A percentile compares a stretch with the other conserved stretches of the same genome.
Conservation (phyloP, 306 rosid species). For the Vigna reflexopilosa region DNA sequence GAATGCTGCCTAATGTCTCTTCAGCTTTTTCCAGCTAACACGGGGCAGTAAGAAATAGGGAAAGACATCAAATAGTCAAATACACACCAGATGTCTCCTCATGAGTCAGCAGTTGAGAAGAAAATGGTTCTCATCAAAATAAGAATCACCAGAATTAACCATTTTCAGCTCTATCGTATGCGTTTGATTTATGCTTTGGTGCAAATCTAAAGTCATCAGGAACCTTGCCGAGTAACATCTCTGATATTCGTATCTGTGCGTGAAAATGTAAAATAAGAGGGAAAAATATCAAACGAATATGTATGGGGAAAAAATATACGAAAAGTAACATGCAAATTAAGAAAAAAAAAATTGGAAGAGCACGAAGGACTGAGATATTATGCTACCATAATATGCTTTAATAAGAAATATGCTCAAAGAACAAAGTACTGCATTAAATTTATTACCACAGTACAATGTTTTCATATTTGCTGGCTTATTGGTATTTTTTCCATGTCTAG, state of each 20-base stretch:
- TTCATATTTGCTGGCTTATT: neutral
- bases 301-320: neutral
- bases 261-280: slow-evolving; percentile 12
- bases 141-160: slow-evolving; percentile 54
- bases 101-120: slow-evolving; percentile 8
- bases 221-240: slow-evolving; percentile 93
- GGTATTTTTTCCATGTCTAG: neutral
- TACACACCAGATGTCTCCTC: neutral
- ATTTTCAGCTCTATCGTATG: slow-evolving; percentile 90
- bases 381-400: neutral
- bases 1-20: slow-evolving; percentile 14
- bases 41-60: too few species aligned
- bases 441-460: slow-evolving; percentile 18
- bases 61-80: too few species aligned
- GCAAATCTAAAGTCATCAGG: slow-evolving; percentile 78
- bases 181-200: slow-evolving; percentile 93
- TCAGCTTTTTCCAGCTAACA: slow-evolving; percentile 22
- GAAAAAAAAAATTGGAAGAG: neutral
- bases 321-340: slow-evolving; percentile 9
- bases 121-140: slow-evolving; percentile 26
- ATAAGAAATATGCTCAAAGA: slow-evolving; percentile 13
- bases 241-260: slow-evolving; percentile 82
- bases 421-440: neutral
- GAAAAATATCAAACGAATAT: neutral
- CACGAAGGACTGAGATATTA: neutral